Base-by-base conservation (phyloP, 225 moss, liverwort and hornwort species). In the Neckera pumila region DNA sequence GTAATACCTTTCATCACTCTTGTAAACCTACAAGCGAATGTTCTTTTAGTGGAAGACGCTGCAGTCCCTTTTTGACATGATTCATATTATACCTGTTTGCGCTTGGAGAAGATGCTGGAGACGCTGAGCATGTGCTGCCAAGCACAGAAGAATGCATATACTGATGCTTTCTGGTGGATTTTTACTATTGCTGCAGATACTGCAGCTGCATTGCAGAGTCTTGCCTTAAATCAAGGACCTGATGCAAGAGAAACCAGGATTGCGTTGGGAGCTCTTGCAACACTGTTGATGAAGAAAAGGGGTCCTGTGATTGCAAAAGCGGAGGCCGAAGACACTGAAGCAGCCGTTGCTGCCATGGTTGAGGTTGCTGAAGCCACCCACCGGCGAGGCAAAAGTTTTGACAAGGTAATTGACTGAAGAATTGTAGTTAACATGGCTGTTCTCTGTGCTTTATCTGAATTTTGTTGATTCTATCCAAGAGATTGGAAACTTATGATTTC, bases 261-360 rank as follows among this genome's bases (percentile, higher is more conserved):
- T 87, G 96, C 97, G 57, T 84, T 96, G 78, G 95, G 95, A 91
- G 94, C 99, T 62, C 96, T 99, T 76, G 92, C 91, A 72, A 90
- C 94, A 83, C 92, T 96, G 73, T 89, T 99, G 72, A 83, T 92
- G 93, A 93, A 93, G 80, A 99, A 92, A 92, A 93, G 99, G 85
- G 66, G 90, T 84, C 89, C 92, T 62, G 93, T 99, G 18, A 95
- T 96, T 90, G 93, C 91, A 56, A 94, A 89, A 87, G 99, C 97
- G 54, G 97, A 99, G 93, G 92, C 99, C 9, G 99, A 99, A 92
- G 99, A 99, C 82, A 99, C 99, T 80, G 96, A 96, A 91, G 99
- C 96, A 84, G 95, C 96, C 43, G 97, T 99, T 83, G 99, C 99
- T 87, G 96, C 99, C 71, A 96, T 99, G 95, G 96, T 99, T 81